Evolutionary conservation across 345 rosid species (phyloP).

Genomic region (Melastoma malabathricum): DNA sequence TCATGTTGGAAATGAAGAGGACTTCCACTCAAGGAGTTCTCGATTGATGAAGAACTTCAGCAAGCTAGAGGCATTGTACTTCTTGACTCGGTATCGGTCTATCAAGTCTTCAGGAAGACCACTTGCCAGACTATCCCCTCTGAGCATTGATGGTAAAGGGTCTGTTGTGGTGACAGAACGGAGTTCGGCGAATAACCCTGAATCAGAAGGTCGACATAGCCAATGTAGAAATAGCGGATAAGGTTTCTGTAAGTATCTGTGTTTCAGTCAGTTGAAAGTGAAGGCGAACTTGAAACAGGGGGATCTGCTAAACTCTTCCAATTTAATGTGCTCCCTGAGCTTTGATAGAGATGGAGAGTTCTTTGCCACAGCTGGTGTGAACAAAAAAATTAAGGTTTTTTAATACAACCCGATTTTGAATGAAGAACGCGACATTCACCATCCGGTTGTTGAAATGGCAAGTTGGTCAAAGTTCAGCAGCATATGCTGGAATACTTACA

Average conservation of each 20-base stretch:
- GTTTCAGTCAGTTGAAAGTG: conserved; percentile 68
- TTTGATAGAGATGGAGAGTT: conserved; percentile 89
- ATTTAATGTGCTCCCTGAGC: conserved; percentile 73
- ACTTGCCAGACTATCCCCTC: conserved; percentile 31
- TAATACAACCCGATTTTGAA: conserved; percentile 59
- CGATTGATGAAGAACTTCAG: conserved; percentile 78
- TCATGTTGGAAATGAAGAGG: conserved; percentile 33
- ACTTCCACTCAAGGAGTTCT: conserved; percentile 45
- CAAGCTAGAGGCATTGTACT: conserved; percentile 82
- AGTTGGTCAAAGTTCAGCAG: conserved; percentile 77
- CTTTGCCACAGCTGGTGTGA: conserved; percentile 90
- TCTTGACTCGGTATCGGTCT: conserved; percentile 58
- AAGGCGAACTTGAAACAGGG: conserved; percentile 90
- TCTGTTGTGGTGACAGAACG: conserved; percentile 60
- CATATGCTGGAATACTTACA: conserved; percentile 84
- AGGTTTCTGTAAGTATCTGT: conserved; percentile 81
- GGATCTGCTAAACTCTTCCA: conserved; percentile 79
- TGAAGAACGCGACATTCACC: conserved; percentile 65
- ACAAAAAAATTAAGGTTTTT: conserved; percentile 87
- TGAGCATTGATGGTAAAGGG: conserved; percentile 67
- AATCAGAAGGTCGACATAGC: conserved; percentile 26
- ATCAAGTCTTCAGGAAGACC: conserved; percentile 38
- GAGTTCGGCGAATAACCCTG: conserved; percentile 57
- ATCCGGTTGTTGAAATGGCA: conserved; percentile 85
- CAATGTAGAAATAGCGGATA: conserved; percentile 48